Conservation (phyloP, 208 protist genomes). For the Crithidia fasciculata region DNA sequence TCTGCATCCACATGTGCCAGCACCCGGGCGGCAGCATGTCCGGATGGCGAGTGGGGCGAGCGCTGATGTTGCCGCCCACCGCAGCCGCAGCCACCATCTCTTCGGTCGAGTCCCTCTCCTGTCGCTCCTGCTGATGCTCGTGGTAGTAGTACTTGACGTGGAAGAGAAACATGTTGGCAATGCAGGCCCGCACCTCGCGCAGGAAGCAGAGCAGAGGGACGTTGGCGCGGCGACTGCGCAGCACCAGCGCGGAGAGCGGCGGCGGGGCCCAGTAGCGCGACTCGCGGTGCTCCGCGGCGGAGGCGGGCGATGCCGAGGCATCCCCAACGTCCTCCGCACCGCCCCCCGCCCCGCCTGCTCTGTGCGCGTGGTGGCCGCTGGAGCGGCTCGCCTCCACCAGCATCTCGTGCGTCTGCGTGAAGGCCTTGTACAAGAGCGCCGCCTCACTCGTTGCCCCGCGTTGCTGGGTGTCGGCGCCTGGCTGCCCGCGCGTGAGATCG, state of each 20-base stretch:
- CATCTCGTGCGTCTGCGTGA: conserved; percentile 36
- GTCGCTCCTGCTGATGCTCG: conserved; percentile 18
- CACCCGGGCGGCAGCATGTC: conserved; percentile 18
- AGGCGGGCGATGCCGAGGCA: neutral
- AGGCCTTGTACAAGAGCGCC: conserved; percentile 29
- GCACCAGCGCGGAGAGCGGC: conserved; percentile 24
- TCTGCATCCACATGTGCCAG: conserved; percentile 31
- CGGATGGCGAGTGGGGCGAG: neutral
- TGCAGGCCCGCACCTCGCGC: conserved; percentile 59
- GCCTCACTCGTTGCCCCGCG: neutral
- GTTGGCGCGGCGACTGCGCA: conserved; percentile 59
- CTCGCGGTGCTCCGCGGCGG: neutral
- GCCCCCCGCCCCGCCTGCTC: neutral
- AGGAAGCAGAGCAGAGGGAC: conserved; percentile 80
- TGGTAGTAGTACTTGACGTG: conserved; percentile 28
- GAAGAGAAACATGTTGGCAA: conserved; percentile 31
- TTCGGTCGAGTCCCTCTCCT: neutral
- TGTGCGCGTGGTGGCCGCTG: conserved; percentile 1
- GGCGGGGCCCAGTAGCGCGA: conserved; percentile 30
- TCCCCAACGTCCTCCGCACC: neutral
- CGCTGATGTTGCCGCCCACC: conserved; percentile 11
- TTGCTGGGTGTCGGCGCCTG: neutral
- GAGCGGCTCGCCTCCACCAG: conserved; percentile 36
- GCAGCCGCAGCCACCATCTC: conserved; percentile 7
- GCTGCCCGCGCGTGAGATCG: conserved; percentile 17